Base-by-base conservation (phyloP, 2,329 filamentous ascomycete genomes). In the Emergomyces pasteurianus region DNA sequence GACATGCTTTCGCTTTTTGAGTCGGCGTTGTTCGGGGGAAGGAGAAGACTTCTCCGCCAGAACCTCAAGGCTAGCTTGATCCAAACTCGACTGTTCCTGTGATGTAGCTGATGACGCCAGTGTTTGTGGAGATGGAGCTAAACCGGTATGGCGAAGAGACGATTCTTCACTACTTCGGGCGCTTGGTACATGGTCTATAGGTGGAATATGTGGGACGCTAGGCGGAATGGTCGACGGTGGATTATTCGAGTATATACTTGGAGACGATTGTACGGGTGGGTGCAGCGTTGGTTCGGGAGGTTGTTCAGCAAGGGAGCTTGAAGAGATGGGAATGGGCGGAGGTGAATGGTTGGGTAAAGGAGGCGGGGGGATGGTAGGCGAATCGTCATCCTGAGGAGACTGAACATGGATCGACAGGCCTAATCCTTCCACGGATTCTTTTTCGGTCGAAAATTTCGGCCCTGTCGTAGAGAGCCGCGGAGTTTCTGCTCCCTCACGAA, bases 1-100 rank as follows among this genome's bases (percentile, higher is more conserved):
- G 55, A 95, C 85, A 71, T 95, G 85, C 60, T 87, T 85, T 23
- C 94, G 87, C 71, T 92, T 88, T 57, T 84, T 83, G 9, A 97
- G 78, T n/a, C 88, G 85, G 21, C 70, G 69, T 62, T 76, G 72
- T 54, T 73, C 74, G 1, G 74, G 73, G 3, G 75, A 73, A 23
- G 73, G 72, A 6, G 73, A 73, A 40, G 63, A 61, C 62, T 64
- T 60, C 61, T 57, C 50, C 23, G 58, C 57, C 1, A 59, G 59
- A 10, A 46, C 67, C 62, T 65, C 65, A 43, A 58, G 47, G 56
- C 52, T 64, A n/a, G 65, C 58, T 38, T 70, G 69, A 40, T 72
- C 69, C 46, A 61, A 58, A 26, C 66, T 66, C n/a, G 71, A 71
- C 14, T 68, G 70, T 18, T 69, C 68, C 38, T 75, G 66, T 0